A percentile compares a stretch with the other conserved stretches of the same genome.
Conservation (phyloP, 2,329 filamentous ascomycete species). For the Fusarium armeniacum region DNA sequence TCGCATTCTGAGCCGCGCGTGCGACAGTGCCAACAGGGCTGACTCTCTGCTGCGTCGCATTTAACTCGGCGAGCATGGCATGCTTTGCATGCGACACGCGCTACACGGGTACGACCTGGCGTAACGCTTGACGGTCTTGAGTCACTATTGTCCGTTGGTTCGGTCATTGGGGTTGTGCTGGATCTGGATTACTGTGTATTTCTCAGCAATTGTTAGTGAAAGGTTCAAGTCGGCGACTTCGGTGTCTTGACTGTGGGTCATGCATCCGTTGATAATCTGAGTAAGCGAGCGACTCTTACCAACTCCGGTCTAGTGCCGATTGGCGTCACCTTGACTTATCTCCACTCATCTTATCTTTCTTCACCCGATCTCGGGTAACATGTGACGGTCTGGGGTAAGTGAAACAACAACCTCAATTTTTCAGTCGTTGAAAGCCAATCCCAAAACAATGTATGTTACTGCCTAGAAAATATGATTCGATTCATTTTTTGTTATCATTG, state of each 20-base stretch:
- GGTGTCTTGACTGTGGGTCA: slow-evolving; percentile 7
- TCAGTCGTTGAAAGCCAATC: too few relatives aligned
- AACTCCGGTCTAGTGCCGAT: too few relatives aligned
- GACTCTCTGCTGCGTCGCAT: slow-evolving; percentile 37
- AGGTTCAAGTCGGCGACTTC: slow-evolving; percentile 27
- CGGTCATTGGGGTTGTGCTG: neutral
- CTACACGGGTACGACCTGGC: slow-evolving; percentile 8
- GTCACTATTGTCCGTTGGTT: neutral
- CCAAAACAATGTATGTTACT: too few relatives aligned
- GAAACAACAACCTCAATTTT: too few relatives aligned
- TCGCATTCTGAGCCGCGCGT: slow-evolving; percentile 30
- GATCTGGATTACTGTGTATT: slow-evolving; percentile 1
- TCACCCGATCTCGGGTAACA: too few relatives aligned
- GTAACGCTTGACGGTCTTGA: neutral
- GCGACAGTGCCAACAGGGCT: slow-evolving; percentile 44
- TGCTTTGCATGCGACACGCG: slow-evolving; percentile 42
- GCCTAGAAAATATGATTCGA: too few relatives aligned
- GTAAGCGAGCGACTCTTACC: too few relatives aligned
- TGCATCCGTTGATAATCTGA: too few relatives aligned
- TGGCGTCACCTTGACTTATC: too few relatives aligned
- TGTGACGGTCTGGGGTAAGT: too few relatives aligned
- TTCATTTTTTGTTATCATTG: too few relatives aligned
- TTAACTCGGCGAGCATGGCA: slow-evolving; percentile 41
- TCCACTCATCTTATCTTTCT: too few relatives aligned
- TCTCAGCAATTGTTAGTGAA: neutral